Base-by-base conservation (phyloP, 495 filamentous ascomycete genomes). In the Cercophora sp. region DNA sequence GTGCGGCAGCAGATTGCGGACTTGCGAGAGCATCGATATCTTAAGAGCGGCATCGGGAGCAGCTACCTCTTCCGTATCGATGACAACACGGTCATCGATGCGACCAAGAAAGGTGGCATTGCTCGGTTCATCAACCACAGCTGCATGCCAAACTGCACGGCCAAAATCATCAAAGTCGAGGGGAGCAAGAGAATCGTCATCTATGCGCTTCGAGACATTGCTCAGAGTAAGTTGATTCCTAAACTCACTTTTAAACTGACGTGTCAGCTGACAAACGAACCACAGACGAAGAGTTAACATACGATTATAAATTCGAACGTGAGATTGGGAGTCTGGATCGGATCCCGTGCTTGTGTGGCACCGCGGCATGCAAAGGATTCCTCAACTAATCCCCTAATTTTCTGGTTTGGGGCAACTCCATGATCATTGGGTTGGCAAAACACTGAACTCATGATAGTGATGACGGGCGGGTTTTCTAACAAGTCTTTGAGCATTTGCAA, bases 271-370 rank as follows among this genome's bases (percentile, higher is more conserved):
- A 85, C 74, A 44, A 54, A 9, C 44, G 25, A 39, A 31, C 37
- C 56, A 62, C 65, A 98, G 93, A 96, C 64, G 93, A 98, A 72
- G 93, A 98, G 70, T 82, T 98, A 55, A 98, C 93, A 3, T 98
- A 98, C 76, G 93, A 98, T 76, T 98, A 98, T 80, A 98, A 98
- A 71, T 98, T 98, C 68, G 93, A 98, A 76, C 85, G 94, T 57
- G 93, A 98, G 67, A 87, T 94, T 66, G 89, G 88, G 54, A 92
- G 88, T 59, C 83, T 89, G 56, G 94, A 98, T 70, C 89, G 93
- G 51, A 96, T 98, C 58, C 93, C 93, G 19, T 98, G 93, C 71
- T 82, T 98, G 31, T 98, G 93, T 71, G 93, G 93, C 40, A 95
- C 92, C 31, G 83, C 87, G 8, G 89, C 88, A 16, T 98, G 93